Percentiles rank a stretch among this genome's conserved stretches.
phyloP scores from a whole-genome alignment of 441 rosid genomes.

The Corymbia citriodora region DNA sequence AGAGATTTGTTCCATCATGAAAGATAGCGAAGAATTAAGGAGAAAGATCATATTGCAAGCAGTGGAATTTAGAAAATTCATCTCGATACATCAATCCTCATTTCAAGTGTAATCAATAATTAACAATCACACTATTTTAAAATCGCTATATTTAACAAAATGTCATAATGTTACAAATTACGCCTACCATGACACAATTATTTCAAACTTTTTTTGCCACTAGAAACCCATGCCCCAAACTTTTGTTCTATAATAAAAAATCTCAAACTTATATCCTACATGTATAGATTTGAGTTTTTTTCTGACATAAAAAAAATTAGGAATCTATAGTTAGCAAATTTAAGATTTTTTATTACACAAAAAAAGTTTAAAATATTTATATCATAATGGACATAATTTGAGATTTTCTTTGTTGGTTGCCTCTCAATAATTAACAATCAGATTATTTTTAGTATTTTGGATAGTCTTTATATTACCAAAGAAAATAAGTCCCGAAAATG shows the following conservation, averaged over 20 bases:
- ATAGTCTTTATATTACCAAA: not conserved
- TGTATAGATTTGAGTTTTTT: no score
- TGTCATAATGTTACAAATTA: rapidly evolving
- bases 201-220: rapidly evolving
- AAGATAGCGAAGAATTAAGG: no score
- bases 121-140: not conserved
- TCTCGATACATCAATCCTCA: not conserved
- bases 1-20: no score
- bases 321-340: no score
- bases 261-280: rapidly evolving
- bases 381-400: not conserved
- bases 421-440: not conserved
- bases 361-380: no score
- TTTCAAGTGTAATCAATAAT: not conserved
- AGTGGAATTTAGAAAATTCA: no score
- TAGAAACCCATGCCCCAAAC: no score
- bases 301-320: rapidly evolving
- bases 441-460: not conserved
- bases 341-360: no score
- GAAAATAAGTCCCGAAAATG: not conserved
- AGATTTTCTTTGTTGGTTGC: rapidly evolving
- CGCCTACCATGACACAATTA: not conserved
- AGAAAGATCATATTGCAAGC: no score
- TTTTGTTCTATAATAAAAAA: no score
- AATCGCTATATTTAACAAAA: not conserved